Conservation (phyloP, 805 yeast species). For the Candida piceae region DNA sequence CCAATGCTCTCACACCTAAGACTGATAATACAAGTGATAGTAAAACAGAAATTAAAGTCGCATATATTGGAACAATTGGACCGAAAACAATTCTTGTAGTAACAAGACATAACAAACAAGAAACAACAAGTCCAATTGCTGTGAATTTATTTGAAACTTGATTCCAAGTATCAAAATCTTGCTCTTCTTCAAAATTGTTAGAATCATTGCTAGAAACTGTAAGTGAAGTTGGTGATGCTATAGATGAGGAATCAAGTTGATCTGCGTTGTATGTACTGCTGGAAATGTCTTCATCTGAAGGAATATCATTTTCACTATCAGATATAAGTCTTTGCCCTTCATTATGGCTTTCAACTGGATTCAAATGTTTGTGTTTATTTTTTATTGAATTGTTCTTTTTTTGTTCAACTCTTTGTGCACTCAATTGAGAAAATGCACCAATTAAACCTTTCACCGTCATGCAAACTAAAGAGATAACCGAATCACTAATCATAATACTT, state of each 20-base stretch:
- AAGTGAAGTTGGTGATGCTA: conserved; percentile 1
- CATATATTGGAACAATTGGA: conserved; percentile 60
- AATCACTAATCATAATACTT: conserved; percentile 91
- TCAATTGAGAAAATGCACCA: neutral
- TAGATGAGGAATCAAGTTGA: too few species aligned
- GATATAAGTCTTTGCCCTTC: conserved; percentile 8
- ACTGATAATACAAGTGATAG: conserved; percentile 77
- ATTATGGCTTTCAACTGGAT: neutral
- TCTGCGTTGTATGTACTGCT: conserved; percentile 21
- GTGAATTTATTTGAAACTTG: conserved; percentile 49
- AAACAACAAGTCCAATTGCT: conserved; percentile 53
- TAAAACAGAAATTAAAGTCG: conserved; percentile 61
- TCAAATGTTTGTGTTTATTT: too few species aligned
- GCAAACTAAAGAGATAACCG: conserved; percentile 72
- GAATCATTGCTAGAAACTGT: neutral
- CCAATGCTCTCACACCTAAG: conserved; percentile 87
- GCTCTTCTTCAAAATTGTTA: conserved; percentile 13
- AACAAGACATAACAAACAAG: conserved; percentile 63
- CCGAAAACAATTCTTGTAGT: conserved; percentile 70
- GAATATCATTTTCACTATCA: conserved; percentile 7
- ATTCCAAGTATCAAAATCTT: conserved; percentile 36
- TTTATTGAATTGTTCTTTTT: too few species aligned
- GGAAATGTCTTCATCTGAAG: conserved; percentile 20
- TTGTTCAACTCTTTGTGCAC: neutral
- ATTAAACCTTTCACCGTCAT: conserved; percentile 43